A percentile compares a stretch with the other conserved stretches of the same genome.
Conservation (phyloP, 805 yeast genomes). For the Debaryomyces maramus region DNA sequence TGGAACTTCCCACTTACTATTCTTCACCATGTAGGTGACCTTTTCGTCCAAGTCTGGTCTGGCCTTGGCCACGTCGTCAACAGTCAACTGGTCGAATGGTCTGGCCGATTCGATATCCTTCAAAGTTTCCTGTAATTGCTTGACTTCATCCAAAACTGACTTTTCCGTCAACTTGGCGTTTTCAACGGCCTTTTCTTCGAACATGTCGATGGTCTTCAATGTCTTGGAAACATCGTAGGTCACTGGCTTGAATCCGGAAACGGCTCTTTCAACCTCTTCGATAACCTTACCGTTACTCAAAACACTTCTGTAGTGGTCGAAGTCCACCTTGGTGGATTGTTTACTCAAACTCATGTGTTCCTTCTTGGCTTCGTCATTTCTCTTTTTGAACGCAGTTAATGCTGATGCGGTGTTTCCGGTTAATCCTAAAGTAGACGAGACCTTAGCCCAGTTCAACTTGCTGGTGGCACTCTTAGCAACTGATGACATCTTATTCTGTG, state of each 20-base stretch:
- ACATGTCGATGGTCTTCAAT: conserved; percentile 86
- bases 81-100: conserved; percentile 96
- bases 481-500: conserved; percentile 30
- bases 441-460: conserved; percentile 94
- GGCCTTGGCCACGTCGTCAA: conserved; percentile 91
- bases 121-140: conserved; percentile 82
- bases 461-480: conserved; percentile 66
- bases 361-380: conserved; percentile 97
- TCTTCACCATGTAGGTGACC: conserved; percentile 90
- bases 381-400: conserved; percentile 91
- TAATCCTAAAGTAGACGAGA: conserved; percentile 83
- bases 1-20: conserved; percentile 97
- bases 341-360: conserved; percentile 65
- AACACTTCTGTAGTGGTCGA: conserved; percentile 71
- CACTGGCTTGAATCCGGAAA: conserved; percentile 75
- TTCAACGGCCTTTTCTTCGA: conserved; percentile 92
- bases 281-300: conserved; percentile 82
- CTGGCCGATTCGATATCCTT: conserved; percentile 94
- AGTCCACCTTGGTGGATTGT: conserved; percentile 80
- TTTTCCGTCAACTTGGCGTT: conserved; percentile 93
- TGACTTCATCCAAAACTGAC: conserved; percentile 82
- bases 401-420: conserved; percentile 90
- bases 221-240: conserved; percentile 86
- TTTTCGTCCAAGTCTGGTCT: conserved; percentile 97
- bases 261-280: conserved; percentile 76